These are phyloP conservation scores for Lactarius hengduanensis DNA, from an alignment of 768 basidiomycete genomes.

Conservation along the genomic window DNA sequence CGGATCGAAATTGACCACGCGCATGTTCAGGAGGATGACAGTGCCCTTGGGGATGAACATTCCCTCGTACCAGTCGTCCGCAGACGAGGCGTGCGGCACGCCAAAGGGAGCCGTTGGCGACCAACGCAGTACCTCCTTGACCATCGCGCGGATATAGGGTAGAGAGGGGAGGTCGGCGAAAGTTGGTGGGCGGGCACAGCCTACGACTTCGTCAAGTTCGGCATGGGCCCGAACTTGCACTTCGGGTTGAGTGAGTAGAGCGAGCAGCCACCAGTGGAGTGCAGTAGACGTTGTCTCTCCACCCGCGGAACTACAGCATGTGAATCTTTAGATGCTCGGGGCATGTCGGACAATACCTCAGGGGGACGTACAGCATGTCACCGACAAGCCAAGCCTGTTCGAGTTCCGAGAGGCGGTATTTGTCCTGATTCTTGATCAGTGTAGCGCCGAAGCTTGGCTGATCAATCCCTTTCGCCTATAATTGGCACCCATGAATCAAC, in stretches of 20 bases:
- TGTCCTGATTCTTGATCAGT: constrained; percentile 8
- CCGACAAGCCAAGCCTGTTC: constrained; percentile 24
- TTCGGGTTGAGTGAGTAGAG: neutral
- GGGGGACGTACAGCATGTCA: constrained; percentile 18
- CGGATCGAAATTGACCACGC: neutral
- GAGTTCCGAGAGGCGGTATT: constrained; percentile 7
- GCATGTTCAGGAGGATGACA: neutral
- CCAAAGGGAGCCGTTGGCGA: constrained; percentile 14
- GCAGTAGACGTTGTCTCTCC: neutral
- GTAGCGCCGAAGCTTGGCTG: constrained; percentile 7
- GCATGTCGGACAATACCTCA: neutral
- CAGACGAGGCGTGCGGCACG: neutral
- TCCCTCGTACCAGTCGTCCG: neutral
- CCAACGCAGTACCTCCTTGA: neutral
- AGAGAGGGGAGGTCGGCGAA: neutral
- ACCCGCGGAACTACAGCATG: neutral
- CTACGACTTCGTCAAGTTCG: neutral
- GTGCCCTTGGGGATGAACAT: neutral
- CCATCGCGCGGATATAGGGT: neutral
- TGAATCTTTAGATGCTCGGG: neutral
- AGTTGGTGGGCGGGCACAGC: neutral
- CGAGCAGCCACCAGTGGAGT: neutral
- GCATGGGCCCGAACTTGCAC: neutral
- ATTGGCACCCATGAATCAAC: neutral
- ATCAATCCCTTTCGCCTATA: neutral